A percentile compares a stretch with the other conserved stretches of the same genome.
These are phyloP conservation scores for Leishmania tarentolae DNA, from an alignment of 208 protist species.

Conservation along the genomic window DNA sequence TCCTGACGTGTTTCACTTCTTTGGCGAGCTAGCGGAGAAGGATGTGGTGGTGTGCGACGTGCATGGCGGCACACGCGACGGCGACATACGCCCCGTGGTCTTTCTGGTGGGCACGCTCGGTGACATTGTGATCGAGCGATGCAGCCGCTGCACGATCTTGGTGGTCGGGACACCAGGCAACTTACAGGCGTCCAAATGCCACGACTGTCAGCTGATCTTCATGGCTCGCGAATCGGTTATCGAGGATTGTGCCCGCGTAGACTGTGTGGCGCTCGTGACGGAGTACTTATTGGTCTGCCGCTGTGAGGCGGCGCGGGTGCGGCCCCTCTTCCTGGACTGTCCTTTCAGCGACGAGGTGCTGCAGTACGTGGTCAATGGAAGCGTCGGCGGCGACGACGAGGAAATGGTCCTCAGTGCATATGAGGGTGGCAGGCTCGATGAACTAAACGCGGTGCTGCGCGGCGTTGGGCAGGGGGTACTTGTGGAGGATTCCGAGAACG, in stretches of 20 bases:
- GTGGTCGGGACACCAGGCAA: slow-evolving; percentile 56
- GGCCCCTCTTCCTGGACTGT: slow-evolving; percentile 59
- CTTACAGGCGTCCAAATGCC: slow-evolving; percentile 55
- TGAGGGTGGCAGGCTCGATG: slow-evolving; percentile 34
- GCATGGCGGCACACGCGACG: slow-evolving; percentile 30
- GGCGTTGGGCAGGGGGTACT: slow-evolving; percentile 33
- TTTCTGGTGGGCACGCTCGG: slow-evolving; percentile 72
- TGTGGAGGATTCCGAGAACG: slow-evolving; percentile 28
- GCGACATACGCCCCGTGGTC: slow-evolving; percentile 45
- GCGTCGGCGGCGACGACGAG: slow-evolving; percentile 31
- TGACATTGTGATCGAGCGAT: slow-evolving; percentile 65
- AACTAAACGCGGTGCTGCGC: slow-evolving; percentile 60
- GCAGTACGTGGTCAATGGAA: slow-evolving; percentile 37
- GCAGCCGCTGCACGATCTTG: slow-evolving; percentile 72
- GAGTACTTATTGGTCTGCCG: slow-evolving; percentile 44
- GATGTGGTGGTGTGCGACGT: slow-evolving; percentile 61
- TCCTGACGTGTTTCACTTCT: slow-evolving; percentile 40
- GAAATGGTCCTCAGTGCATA: slow-evolving; percentile 33
- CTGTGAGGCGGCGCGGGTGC: slow-evolving; percentile 34
- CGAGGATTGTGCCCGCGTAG: slow-evolving; percentile 42
- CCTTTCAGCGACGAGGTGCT: slow-evolving; percentile 67
- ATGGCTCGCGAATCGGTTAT: slow-evolving; percentile 57
- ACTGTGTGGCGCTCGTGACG: slow-evolving; percentile 53
- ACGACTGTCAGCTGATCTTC: slow-evolving; percentile 49
- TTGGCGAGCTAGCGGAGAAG: slow-evolving; percentile 53